Evolutionary conservation across 2,329 filamentous ascomycete species (phyloP), one percentile per base, ranked within the genome.

Genomic region (Colletotrichum siamense): DNA sequence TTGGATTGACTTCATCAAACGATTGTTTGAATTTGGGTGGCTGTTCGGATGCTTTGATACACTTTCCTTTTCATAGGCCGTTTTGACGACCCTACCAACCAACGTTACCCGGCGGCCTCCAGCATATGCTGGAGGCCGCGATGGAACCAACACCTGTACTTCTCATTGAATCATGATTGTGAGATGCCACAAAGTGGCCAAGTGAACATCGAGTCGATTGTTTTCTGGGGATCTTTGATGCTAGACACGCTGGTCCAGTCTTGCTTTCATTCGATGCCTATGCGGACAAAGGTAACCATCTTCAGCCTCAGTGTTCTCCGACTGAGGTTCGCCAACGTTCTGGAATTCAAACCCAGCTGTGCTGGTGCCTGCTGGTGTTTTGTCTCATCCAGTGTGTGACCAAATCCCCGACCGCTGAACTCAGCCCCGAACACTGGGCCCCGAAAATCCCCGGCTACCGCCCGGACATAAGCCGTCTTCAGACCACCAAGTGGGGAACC

Each of bases 151-250:
- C 44, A 49, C 10, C n/a, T 49, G 10, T 12, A 22, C 10, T 49
- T 13, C 10, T 22, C 44, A 13, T 8, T 49, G n/a, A 49, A 49
- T 49, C 44, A 49, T 22, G 10, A 13, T 4, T 12, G 6, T 2
- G 44, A 8, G n/a, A 22, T 13, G 12, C n/a, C 10, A 49, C n/a
- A 13, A 49, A 49, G n/a, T 8, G n/a, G 39, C 0, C 9, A 44
- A 44, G 1, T n/a, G 9, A 1, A 10, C 39, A 12, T 44, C 3
- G 0, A 44, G 39, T 1, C 3, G 2, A 10, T 44, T 1, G 18
- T 2, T n/a, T n/a, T n/a, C 39, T 44, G 39, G 4, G 1, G 18
- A 44, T n/a, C 39, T 12, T 3, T 3, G 6, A n/a, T 12, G 18
- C 18, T n/a, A 12, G 39, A 3, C 39, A 3, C 39, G 3, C 18